Conservation (phyloP, 148 eudicot genomes). For the Polygonum aviculare region DNA sequence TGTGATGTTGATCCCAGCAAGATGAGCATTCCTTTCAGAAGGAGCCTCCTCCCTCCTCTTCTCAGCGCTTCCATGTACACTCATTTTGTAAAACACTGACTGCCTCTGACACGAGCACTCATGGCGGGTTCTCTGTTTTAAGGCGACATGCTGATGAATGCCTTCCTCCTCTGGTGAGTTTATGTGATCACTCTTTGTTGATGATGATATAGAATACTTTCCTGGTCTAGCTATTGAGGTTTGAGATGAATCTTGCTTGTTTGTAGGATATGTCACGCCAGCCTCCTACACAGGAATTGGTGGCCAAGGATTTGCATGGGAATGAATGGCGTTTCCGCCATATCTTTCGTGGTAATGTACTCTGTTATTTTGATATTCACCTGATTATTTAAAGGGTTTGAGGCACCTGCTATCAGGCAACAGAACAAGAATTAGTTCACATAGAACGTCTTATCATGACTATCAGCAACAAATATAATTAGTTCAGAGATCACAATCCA, state of each 20-base stretch:
- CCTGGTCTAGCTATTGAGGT: background rate
- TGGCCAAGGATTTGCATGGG: conserved; percentile 77
- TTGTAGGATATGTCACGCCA: conserved; percentile 88
- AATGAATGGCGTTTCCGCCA: conserved; percentile 94
- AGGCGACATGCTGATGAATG: conserved; percentile 99
- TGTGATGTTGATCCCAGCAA: conserved; percentile 30
- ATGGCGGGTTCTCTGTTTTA: conserved; percentile 94
- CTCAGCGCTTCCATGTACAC: conserved; percentile 57
- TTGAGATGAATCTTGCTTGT: background rate
- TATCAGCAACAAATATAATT: background rate
- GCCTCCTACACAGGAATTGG: conserved; percentile 91
- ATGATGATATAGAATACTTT: background rate
- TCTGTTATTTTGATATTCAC: background rate
- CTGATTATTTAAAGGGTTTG: background rate
- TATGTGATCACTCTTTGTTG: background rate
- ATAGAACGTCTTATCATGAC: background rate
- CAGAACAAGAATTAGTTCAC: background rate
- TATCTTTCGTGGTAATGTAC: conserved; percentile 72
- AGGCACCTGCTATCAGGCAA: background rate
- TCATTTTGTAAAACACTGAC: conserved; percentile 93
- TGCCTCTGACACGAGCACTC: conserved; percentile 95
- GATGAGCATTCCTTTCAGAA: conserved; percentile 50
- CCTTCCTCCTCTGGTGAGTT: conserved; percentile 78
- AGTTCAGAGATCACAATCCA: background rate
- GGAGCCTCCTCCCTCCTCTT: conserved; percentile 40